Evolutionary conservation across 108 stramenopile species (phyloP), one percentile per base, ranked within the genome.

Genomic region (Nitzschia sp.): DNA sequence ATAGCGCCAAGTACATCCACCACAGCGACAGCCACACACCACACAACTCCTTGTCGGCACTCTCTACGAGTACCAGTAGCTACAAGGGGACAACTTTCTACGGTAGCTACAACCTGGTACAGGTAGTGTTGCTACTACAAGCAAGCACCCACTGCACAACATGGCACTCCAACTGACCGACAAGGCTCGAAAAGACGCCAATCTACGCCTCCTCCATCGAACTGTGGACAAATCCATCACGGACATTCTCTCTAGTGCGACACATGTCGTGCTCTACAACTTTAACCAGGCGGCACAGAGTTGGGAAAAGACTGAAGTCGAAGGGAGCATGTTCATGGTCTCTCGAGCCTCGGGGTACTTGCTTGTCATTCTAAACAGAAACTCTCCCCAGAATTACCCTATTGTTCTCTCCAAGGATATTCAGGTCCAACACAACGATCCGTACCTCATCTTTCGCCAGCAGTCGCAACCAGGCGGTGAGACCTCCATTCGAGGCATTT

Each of bases 201-300:
- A 93, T 60, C 76, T 92, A 41, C 83, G 86, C 26, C 53, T 84
- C 8, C 77, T 92, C n/a, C 86, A 89, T 58, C 80, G 88, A 43
- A 60, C 42, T 21, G 58, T 81, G 34, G 85, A 88, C 53, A 17
- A 62, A 9, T 50, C 74, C 44, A 85, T 92, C 41, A 58, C 62
- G 22, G 82, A 89, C 63, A 86, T 92, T 66, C 39, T 73, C n/a
- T 84, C 67, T 21, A 71, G 78, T 39, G 86, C 87, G 10, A 87
- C 88, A 2, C 91, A 92, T 64, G 90, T 88, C 0, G 90, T 87
- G 11, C 77, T 91, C 11, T 91, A 91, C 79, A 83, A 90, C 78
- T 89, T 79, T 67, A 50, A 48, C 12, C 65, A 62, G 52, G 19
- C 21, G 10, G 41, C 73, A 8, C 59, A 72, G 64, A 63, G 56